A percentile compares a stretch with the other conserved stretches of the same genome.
phyloP scores from a whole-genome alignment of 768 basidiomycete genomes.

The Phaeotremella skinneri region DNA sequence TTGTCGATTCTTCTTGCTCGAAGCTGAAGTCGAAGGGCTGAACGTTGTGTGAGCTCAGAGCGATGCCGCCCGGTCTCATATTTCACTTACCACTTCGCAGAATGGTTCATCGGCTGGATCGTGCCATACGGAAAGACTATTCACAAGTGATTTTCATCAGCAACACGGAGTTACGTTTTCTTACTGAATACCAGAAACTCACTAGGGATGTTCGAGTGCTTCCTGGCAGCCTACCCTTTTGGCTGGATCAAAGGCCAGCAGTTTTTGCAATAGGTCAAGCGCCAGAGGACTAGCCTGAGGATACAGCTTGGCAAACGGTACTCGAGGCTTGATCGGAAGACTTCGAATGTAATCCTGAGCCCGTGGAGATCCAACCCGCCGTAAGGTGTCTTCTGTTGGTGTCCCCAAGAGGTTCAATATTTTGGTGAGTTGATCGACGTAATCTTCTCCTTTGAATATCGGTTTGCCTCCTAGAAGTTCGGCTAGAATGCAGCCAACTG shows the following conservation, averaged over 20 bases:
- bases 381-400: conserved; percentile 91
- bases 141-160: conserved; percentile 48
- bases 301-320: conserved; percentile 86
- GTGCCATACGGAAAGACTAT: conserved; percentile 75
- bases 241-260: conserved; percentile 94
- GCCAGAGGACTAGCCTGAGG: conserved; percentile 91
- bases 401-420: conserved; percentile 98
- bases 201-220: conserved; percentile 89
- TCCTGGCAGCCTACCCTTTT: conserved; percentile 95
- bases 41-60: conserved; percentile 33
- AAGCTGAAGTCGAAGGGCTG: conserved; percentile 90
- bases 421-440: conserved; percentile 97
- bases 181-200: conserved; percentile 57
- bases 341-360: conserved; percentile 83
- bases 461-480: conserved; percentile 55
- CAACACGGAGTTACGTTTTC: conserved; percentile 71
- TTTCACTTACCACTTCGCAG: conserved; percentile 64
- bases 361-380: conserved; percentile 91
- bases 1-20: conserved; percentile 92
- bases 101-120: conserved; percentile 91
- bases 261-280: conserved; percentile 83
- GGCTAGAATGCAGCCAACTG: conserved; percentile 56
- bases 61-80: neutral
- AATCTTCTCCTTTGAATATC: conserved; percentile 56
- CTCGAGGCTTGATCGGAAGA: conserved; percentile 91